These are phyloP conservation scores for Lodderomyces oxycetoniae DNA, from an alignment of 1,139 yeast genomes.

Conservation along the genomic window DNA sequence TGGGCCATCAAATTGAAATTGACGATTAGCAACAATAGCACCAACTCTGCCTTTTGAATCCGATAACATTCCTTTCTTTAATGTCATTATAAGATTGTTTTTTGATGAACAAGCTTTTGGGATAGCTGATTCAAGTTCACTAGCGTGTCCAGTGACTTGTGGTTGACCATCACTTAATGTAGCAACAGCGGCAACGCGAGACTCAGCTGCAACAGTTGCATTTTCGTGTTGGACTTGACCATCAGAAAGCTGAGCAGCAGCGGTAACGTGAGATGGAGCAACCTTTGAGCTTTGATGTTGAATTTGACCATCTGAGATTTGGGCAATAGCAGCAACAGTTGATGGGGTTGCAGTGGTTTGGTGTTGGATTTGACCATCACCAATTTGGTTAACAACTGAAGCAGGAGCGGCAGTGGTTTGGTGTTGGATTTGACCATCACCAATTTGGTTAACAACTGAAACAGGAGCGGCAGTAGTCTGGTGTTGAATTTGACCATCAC, in stretches of 20 bases:
- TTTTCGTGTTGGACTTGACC: constrained; percentile 11
- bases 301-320: constrained; percentile 34
- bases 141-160: constrained; percentile 1
- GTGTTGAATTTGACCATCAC: constrained; percentile 39
- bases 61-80: constrained; percentile 49
- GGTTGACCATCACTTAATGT: constrained; percentile 5
- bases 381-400: constrained; percentile 47
- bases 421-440: constrained; percentile 39
- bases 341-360: constrained; percentile 31
- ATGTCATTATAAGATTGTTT: constrained; percentile 36
- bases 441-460: constrained; percentile 29
- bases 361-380: constrained; percentile 62
- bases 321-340: constrained; percentile 30
- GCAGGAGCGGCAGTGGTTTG: constrained; percentile 34
- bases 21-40: constrained; percentile 79
- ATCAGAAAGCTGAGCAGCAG: constrained; percentile 19
- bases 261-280: constrained; percentile 23
- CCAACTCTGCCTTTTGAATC: constrained; percentile 71
- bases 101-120: constrained; percentile 11
- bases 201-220: constrained; percentile 13
- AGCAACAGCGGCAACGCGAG: constrained; percentile 2
- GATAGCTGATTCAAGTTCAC: constrained; percentile 2
- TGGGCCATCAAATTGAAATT: constrained; percentile 87
- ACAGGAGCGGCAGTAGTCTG: constrained; percentile 32
- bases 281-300: constrained; percentile 26